Base-by-base conservation (phyloP, 2,329 filamentous ascomycete species). In the Xylariaceae sp. region DNA sequence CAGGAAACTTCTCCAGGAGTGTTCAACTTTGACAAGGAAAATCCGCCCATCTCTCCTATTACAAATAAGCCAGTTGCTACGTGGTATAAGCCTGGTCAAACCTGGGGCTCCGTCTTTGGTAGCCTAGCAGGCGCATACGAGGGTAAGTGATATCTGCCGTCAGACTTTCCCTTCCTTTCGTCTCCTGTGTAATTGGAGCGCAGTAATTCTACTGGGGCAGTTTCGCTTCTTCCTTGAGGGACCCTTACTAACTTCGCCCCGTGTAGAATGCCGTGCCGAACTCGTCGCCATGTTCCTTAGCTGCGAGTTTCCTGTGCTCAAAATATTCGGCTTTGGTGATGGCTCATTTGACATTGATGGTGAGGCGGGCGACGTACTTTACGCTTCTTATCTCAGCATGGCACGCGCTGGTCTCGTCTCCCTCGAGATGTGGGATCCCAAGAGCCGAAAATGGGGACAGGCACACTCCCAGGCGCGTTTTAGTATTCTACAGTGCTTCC, bases 71-170 rank as follows among this genome's bases (percentile, higher is more conserved):
- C 88, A 1, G 78, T 96, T 45, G 82, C 81, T 2, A 89, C 87
- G 1, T 96, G 88, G 85, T 97, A 97, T 76, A 95, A 94, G 72
- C 90, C 90, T 2, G 91, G 91, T 2, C 89, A 96, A 72, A 97
- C 92, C 0, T 97, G 92, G 92, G 88, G 89, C 52, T 90, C 86
- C 5, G 89, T 96, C 0, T 97, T 97, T 67, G 91, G 92, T 22
- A 83, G 88, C 56, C 83, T 95, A 59, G 90, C 92, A 36, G 89
- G 87, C 3, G 89, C 86, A 15, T 96, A 96, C 66, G 92, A 97
- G 51, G 56, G 56, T 54, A 52, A 34, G 56, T 52, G 30, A 50
- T 49, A 18, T 26, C 18, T 18, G 9, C 5, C 15, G 3, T 16
- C 18, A 44, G 21, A 26, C 5, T 43, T 18, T 22, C 15, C 7